phyloP scores from a whole-genome alignment of 495 filamentous ascomycete genomes.

The Parachaetomium inaequale region DNA sequence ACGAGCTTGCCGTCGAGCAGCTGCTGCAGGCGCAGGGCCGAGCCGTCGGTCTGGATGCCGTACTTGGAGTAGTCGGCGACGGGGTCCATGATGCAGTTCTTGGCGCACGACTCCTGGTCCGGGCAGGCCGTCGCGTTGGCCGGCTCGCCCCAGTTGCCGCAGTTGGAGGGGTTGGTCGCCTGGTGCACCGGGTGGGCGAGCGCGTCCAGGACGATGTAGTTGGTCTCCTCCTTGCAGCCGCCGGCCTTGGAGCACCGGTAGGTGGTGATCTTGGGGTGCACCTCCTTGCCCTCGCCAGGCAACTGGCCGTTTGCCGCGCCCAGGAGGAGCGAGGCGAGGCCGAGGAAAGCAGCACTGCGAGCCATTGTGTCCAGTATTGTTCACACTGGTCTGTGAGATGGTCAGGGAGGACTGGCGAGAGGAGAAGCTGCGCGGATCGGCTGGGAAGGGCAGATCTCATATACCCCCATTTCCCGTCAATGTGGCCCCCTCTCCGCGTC shows the following conservation, averaged over 20 bases:
- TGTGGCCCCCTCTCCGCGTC: background rate
- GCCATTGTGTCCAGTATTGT: conserved; percentile 18
- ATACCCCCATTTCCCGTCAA: background rate
- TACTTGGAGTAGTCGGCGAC: conserved; percentile 43
- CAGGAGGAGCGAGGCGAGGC: conserved; percentile 21
- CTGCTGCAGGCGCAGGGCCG: conserved; percentile 49
- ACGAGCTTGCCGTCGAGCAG: conserved; percentile 19
- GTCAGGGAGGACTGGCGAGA: background rate
- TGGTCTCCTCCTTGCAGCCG: conserved; percentile 51
- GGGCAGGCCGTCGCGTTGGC: conserved; percentile 44
- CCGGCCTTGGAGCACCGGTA: conserved; percentile 50
- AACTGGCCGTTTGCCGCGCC: conserved; percentile 22
- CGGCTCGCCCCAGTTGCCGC: conserved; percentile 51
- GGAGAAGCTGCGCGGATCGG: background rate
- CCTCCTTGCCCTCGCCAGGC: conserved; percentile 27
- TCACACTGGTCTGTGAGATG: background rate
- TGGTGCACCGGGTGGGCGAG: conserved; percentile 28
- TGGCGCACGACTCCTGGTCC: conserved; percentile 42
- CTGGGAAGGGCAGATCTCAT: background rate
- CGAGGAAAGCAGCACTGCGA: conserved; percentile 17
- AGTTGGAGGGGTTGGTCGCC: conserved; percentile 14
- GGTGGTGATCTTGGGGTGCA: conserved; percentile 57
- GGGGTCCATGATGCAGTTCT: conserved; percentile 53
- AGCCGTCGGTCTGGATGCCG: conserved; percentile 47
- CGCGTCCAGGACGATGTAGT: conserved; percentile 59